Conservation (phyloP, 1,139 yeast genomes). For the Saccharomyces uvarum region DNA sequence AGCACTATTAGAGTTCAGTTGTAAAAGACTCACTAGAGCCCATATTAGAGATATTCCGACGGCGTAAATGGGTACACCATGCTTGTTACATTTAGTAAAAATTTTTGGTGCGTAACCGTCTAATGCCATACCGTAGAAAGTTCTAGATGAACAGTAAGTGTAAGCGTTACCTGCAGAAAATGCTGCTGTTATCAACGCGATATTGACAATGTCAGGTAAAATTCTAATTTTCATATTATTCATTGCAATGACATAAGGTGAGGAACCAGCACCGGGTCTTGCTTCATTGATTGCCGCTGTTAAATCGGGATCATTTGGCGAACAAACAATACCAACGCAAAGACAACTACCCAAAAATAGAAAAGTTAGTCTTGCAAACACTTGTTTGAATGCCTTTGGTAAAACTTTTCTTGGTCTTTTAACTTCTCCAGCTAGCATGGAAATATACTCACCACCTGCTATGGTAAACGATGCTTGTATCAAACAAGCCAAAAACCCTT, state of each 20-base stretch:
- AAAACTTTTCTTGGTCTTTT: slow-evolving; percentile 67
- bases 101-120: slow-evolving; percentile 55
- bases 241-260: slow-evolving; percentile 62
- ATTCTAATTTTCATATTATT: slow-evolving; percentile 43
- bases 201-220: slow-evolving; percentile 59
- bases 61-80: slow-evolving; percentile 45
- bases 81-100: slow-evolving; percentile 42
- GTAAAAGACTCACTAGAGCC: slow-evolving; percentile 42
- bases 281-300: slow-evolving; percentile 39
- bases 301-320: slow-evolving; percentile 43
- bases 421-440: slow-evolving; percentile 81
- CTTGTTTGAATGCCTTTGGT: slow-evolving; percentile 73
- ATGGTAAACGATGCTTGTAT: slow-evolving; percentile 59
- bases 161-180: slow-evolving; percentile 71
- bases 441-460: slow-evolving; percentile 79
- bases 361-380: slow-evolving; percentile 60
- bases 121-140: slow-evolving; percentile 55
- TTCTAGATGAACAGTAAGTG: slow-evolving; percentile 53
- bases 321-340: slow-evolving; percentile 52
- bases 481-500: slow-evolving; percentile 61
- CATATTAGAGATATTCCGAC: slow-evolving; percentile 41
- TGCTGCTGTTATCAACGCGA: slow-evolving; percentile 51
- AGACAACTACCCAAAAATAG: slow-evolving; percentile 60
- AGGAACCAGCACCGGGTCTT: slow-evolving; percentile 52
- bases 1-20: slow-evolving; percentile 51